Base-by-base conservation (phyloP, 2,329 filamentous ascomycete species). In the Phoma herbarum region DNA sequence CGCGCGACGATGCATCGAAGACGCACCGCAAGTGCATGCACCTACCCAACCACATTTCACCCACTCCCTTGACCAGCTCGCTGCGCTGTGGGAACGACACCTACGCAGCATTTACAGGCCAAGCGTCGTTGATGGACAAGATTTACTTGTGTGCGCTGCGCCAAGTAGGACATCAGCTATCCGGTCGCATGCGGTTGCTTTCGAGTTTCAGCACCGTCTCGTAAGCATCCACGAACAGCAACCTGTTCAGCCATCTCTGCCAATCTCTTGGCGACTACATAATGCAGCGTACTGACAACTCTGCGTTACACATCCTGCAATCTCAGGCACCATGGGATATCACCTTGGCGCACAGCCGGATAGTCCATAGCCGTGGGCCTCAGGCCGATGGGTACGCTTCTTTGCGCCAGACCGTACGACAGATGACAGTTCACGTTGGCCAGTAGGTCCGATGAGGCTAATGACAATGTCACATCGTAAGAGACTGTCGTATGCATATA, bases 121-220 rank as follows among this genome's bases (percentile, higher is more conserved):
- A 20, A 39, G 35, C 18, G 9, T 44, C 20, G 20, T 42, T 42
- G 3, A 16, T 14, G 8, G 5, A 22, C 10, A 12, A 18, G 16
- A 29, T 23, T 18, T 6, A 18, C 18, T 29, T 14, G 11, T 20
- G 14, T 5, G 23, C 25, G 26, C 18, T 25, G 31, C 45, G 23
- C 29, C 12, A 46, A 42, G 39, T 42, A 42, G 39, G 39, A 25
- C 11, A 20, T 14, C 29, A 42, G 26, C 42, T 47, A 28, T 35
- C 20, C 28, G 43, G 55, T 39, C 23, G 20, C 37, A 49, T 9
- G 29, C n/a, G 6, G 31, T 29, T 37, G 43, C 44, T 39, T 26
- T 50, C 33, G 23, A n/a, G 56, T 53, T 59, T 59, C 56, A 59
- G 56, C 35, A 49, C 23, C 45, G 56, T 59, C 56, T 59, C 56